Evolutionary conservation across 257 asterid genomes (phyloP).

Genomic region (Anisodus acutangulus): DNA sequence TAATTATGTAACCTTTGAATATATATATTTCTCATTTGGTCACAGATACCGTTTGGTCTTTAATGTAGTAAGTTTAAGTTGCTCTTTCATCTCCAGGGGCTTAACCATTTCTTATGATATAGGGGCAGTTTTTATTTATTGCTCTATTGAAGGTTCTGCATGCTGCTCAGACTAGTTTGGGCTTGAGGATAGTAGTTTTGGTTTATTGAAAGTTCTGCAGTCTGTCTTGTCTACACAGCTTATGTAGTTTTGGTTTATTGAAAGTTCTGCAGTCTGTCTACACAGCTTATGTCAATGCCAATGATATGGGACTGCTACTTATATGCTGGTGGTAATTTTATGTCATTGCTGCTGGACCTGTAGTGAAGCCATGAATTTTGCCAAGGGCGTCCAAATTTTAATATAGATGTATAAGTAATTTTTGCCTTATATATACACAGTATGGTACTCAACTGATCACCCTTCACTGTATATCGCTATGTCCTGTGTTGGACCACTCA

Average conservation of each 20-base stretch:
- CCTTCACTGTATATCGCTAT: too few relatives aligned
- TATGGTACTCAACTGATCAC: not conserved
- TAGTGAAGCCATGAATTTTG: too few relatives aligned
- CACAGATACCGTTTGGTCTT: not conserved
- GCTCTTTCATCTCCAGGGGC: not conserved
- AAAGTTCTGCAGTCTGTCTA: not conserved
- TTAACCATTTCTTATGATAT: not conserved
- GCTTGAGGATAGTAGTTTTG: not conserved
- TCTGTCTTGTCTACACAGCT: not conserved
- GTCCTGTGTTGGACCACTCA: not conserved
- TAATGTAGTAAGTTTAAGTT: not conserved
- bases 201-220: not conserved
- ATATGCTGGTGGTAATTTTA: not conserved
- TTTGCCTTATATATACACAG: not conserved
- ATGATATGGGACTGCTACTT: too few relatives aligned
- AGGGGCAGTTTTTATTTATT: not conserved
- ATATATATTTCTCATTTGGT: conserved; percentile 12
- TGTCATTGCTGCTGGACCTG: not conserved
- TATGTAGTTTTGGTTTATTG: not conserved
- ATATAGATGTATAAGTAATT: not conserved
- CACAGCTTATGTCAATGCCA: not conserved
- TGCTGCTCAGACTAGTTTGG: not conserved
- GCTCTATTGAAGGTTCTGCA: not conserved
- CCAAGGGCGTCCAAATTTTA: not conserved
- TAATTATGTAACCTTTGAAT: not conserved